Evolutionary conservation across 768 basidiomycete species (phyloP).

Genomic region (Russula griseocarnosa): DNA sequence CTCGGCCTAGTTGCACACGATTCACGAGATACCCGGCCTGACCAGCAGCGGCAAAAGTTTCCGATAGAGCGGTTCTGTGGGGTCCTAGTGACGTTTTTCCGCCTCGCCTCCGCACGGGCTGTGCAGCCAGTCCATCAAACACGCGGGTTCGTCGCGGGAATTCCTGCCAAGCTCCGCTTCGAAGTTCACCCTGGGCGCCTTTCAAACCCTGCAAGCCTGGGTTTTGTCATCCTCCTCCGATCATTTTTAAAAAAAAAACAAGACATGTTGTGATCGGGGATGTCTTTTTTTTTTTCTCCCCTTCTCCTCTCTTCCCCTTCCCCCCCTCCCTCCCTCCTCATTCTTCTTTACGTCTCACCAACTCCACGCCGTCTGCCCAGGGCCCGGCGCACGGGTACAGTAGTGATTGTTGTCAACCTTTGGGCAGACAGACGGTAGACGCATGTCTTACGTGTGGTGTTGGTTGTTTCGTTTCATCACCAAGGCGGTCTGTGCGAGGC

Average conservation of each 20-base stretch:
- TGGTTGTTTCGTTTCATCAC: conserved; percentile 2
- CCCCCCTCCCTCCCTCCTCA: neutral
- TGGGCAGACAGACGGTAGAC: neutral
- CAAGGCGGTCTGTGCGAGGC: conserved; percentile 13
- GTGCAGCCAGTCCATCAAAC: conserved; percentile 17
- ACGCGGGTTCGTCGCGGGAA: conserved; percentile 26
- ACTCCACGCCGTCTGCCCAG: neutral
- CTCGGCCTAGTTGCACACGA: neutral
- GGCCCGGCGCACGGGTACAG: neutral
- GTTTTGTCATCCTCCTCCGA: neutral
- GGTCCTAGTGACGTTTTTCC: conserved; percentile 17
- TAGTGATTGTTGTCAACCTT: neutral
- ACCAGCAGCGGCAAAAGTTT: conserved; percentile 20
- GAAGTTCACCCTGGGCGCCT: neutral
- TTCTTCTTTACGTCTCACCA: neutral
- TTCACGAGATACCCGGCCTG: neutral
- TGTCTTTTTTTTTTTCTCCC: neutral
- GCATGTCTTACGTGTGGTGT: conserved; percentile 16
- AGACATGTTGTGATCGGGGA: neutral
- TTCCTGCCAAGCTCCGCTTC: conserved; percentile 25
- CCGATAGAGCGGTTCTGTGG: conserved; percentile 13
- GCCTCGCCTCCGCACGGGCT: conserved; percentile 8
- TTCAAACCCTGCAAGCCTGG: neutral
- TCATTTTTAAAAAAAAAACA: neutral
- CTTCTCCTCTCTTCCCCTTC: too few relatives aligned